Conservation (phyloP, 2,329 filamentous ascomycete genomes). For the Stachybotrys chartarum region DNA sequence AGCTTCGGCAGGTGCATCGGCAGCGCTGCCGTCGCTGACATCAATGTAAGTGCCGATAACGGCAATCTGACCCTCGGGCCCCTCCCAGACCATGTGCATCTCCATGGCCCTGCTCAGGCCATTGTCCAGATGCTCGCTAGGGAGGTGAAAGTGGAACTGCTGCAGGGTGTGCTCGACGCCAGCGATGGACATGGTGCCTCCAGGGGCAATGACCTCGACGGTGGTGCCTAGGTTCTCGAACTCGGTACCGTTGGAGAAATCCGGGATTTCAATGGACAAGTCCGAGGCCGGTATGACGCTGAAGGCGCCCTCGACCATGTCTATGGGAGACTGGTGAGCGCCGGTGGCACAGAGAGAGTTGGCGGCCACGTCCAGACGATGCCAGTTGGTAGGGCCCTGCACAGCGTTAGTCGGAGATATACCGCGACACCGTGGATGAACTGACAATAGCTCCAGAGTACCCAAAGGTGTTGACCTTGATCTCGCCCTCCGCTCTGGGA, state of each 20-base stretch:
- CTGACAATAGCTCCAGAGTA: slow-evolving; percentile 28
- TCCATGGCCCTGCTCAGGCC: slow-evolving; percentile 21
- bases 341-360: slow-evolving; percentile 42
- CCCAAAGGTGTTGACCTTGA: slow-evolving; percentile 28
- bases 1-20: background rate
- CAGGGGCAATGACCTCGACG: slow-evolving; percentile 38
- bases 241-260: slow-evolving; percentile 24
- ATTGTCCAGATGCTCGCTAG: slow-evolving; percentile 49
- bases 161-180: slow-evolving; percentile 33
- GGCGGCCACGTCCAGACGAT: slow-evolving; percentile 27
- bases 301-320: slow-evolving; percentile 30
- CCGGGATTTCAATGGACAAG: slow-evolving; percentile 28
- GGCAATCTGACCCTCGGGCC: slow-evolving; percentile 12
- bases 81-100: slow-evolving; percentile 20
- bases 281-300: slow-evolving; percentile 17
- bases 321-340: slow-evolving; percentile 48
- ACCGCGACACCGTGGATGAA: background rate
- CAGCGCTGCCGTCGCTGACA: slow-evolving; percentile 7
- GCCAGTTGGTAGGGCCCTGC: slow-evolving; percentile 46
- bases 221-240: slow-evolving; percentile 47
- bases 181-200: slow-evolving; percentile 35
- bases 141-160: slow-evolving; percentile 56
- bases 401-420: slow-evolving; percentile 1
- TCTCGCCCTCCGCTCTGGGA: slow-evolving; percentile 20
- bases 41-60: slow-evolving; percentile 20